Evolutionary conservation across 225 moss, liverwort and hornwort genomes (phyloP).

Genomic region (Straminergon stramineum): DNA sequence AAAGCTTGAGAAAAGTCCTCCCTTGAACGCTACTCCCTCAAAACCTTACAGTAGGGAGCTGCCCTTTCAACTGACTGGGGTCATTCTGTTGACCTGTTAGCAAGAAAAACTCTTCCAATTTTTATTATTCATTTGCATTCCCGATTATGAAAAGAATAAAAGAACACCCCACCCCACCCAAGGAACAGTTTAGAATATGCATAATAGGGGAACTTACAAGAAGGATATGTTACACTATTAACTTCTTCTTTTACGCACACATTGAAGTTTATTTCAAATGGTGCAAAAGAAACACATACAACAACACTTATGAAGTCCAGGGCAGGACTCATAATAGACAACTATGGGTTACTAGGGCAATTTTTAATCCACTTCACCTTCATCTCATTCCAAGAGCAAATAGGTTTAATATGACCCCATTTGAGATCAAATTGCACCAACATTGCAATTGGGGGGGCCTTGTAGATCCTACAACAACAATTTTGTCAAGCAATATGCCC

Average conservation of each 20-base stretch:
- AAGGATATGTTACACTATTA: neutral
- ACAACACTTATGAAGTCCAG: fast-evolving
- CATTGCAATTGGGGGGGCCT: fast-evolving
- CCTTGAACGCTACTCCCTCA: neutral
- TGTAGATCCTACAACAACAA: neutral
- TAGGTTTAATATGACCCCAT: neutral
- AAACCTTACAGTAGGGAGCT: neutral
- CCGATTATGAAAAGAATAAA: neutral
- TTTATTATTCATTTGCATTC: neutral
- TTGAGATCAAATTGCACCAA: neutral
- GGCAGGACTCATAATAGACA: fast-evolving
- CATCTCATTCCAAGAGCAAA: neutral
- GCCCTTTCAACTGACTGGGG: neutral
- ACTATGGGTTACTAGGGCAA: neutral
- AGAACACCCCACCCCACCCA: fast-evolving
- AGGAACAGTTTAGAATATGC: too few species aligned
- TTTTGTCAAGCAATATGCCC: fast-evolving
- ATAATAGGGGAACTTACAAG: neutral
- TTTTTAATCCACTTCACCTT: neutral
- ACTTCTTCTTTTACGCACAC: fast-evolving
- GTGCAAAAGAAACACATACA: fast-evolving
- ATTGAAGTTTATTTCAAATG: neutral
- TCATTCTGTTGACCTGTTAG: neutral
- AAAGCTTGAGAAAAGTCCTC: constrained; percentile 1
- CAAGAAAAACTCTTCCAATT: neutral